These are phyloP conservation scores for Zasmidium cellare DNA, from an alignment of 2,329 filamentous ascomycete species.

Conservation along the genomic window DNA sequence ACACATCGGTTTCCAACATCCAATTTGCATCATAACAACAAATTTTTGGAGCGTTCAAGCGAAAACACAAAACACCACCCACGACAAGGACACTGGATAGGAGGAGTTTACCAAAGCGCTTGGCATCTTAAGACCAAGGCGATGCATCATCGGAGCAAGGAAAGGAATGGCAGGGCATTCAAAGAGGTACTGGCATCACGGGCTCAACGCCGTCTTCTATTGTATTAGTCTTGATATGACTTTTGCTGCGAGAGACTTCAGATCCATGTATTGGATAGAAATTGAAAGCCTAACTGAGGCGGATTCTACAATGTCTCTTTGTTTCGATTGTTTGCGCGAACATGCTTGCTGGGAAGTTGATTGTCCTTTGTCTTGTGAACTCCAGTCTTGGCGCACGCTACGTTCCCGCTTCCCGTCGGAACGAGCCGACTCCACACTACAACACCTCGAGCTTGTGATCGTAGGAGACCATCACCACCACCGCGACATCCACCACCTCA, in stretches of 20 bases:
- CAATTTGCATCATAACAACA: conserved; percentile 13
- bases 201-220: conserved; percentile 3
- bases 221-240: background rate
- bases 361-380: too few relatives aligned
- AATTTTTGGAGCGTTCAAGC: conserved; percentile 23
- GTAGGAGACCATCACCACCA: too few relatives aligned
- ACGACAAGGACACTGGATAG: conserved; percentile 3
- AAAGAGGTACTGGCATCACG: background rate
- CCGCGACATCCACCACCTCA: background rate
- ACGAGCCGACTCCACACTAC: too few relatives aligned
- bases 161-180: background rate
- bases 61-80: conserved; percentile 2
- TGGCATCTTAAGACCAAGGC: conserved; percentile 14
- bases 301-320: background rate
- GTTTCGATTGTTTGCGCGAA: too few relatives aligned
- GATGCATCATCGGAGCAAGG: background rate
- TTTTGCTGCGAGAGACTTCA: background rate
- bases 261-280: background rate
- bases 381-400: too few relatives aligned
- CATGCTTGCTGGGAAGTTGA: too few relatives aligned
- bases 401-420: too few relatives aligned
- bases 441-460: too few relatives aligned
- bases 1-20: conserved; percentile 21
- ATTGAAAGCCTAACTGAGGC: background rate
- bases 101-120: background rate